Percentiles rank a stretch among this genome's conserved stretches.
Conservation (phyloP, 1,284 basidiomycete species). For the Megacollybia platyphylla region DNA sequence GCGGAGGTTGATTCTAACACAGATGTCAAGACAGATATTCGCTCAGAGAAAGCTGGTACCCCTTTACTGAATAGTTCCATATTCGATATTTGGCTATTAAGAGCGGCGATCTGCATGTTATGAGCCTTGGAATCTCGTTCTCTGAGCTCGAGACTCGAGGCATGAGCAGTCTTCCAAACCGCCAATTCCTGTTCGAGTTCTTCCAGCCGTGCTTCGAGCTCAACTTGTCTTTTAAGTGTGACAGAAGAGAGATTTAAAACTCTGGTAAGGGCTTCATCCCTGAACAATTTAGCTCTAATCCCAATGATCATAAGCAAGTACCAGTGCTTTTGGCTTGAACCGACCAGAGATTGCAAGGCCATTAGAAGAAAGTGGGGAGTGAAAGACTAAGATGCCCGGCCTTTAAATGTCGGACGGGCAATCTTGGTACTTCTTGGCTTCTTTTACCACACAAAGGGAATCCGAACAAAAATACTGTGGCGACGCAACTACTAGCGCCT, state of each 20-base stretch:
- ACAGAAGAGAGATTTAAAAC: constrained; percentile 44
- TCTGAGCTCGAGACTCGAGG: constrained; percentile 39
- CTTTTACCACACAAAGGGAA: constrained; percentile 33
- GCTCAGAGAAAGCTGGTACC: constrained; percentile 19
- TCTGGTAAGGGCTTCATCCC: constrained; percentile 52
- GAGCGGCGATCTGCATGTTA: constrained; percentile 47
- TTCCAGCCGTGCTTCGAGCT: constrained; percentile 45
- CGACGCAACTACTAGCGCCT: constrained; percentile 2
- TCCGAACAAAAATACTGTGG: constrained; percentile 6
- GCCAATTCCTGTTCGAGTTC: constrained; percentile 58
- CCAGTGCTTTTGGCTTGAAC: constrained; percentile 51
- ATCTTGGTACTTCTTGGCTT: constrained; percentile 25
- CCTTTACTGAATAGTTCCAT: constrained; percentile 33
- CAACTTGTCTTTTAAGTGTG: constrained; percentile 49
- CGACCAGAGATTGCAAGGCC: constrained; percentile 41
- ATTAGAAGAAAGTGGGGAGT: constrained; percentile 25
- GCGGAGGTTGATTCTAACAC: constrained; percentile 40
- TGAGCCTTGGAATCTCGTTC: constrained; percentile 48
- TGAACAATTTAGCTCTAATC: constrained; percentile 14
- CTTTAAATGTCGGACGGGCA: constrained; percentile 33
- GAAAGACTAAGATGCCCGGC: constrained; percentile 14
- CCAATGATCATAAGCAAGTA: constrained; percentile 17
- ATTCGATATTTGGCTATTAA: constrained; percentile 46
- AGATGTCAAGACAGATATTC: background rate
- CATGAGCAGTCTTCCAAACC: constrained; percentile 59